A percentile compares a stretch with the other conserved stretches of the same genome.
phyloP scores from a whole-genome alignment of 2,329 filamentous ascomycete species.

The Aspergillus sergii region DNA sequence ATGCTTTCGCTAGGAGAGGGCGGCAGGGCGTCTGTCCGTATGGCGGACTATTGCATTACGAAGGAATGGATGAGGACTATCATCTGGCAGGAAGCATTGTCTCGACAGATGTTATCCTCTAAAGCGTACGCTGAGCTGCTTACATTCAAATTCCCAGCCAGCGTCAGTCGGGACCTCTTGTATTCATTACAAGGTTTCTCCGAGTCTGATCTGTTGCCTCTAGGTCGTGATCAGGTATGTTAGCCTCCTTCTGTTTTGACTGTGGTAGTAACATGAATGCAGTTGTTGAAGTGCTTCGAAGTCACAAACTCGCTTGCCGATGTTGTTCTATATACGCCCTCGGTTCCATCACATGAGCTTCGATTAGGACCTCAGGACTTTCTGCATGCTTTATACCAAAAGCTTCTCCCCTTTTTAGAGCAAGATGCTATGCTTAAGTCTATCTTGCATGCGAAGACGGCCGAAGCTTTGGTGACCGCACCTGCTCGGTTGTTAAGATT shows the following conservation, averaged over 20 bases:
- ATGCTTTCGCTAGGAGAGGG: conserved; percentile 17
- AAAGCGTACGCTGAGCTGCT: conserved; percentile 21
- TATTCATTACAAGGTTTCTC: conserved; percentile 26
- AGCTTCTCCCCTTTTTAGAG: conserved; percentile 30
- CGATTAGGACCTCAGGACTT: conserved; percentile 32
- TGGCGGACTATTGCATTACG: conserved; percentile 33
- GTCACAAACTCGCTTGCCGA: conserved; percentile 35
- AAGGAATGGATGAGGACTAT: conserved; percentile 38
- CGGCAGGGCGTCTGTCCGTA: conserved; percentile 21
- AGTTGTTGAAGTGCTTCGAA: conserved; percentile 38
- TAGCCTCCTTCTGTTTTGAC: neutral
- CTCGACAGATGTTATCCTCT: conserved; percentile 29
- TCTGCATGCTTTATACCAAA: conserved; percentile 34
- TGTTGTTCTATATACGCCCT: conserved; percentile 25
- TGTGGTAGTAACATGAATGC: neutral
- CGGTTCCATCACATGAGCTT: conserved; percentile 7
- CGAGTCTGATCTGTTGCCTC: conserved; percentile 29
- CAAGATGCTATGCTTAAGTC: conserved; percentile 29
- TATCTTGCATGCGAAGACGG: conserved; percentile 32
- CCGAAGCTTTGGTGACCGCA: conserved; percentile 28
- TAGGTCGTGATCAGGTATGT: conserved; percentile 35
- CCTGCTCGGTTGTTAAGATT: conserved; percentile 22
- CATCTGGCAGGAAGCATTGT: conserved; percentile 34
- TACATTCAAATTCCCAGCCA: conserved; percentile 30
- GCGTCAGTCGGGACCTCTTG: conserved; percentile 30